Percentiles rank a stretch among this genome's conserved stretches.
Conservation (phyloP, 129 eudicot species). For the Flaveria sonorensis region DNA sequence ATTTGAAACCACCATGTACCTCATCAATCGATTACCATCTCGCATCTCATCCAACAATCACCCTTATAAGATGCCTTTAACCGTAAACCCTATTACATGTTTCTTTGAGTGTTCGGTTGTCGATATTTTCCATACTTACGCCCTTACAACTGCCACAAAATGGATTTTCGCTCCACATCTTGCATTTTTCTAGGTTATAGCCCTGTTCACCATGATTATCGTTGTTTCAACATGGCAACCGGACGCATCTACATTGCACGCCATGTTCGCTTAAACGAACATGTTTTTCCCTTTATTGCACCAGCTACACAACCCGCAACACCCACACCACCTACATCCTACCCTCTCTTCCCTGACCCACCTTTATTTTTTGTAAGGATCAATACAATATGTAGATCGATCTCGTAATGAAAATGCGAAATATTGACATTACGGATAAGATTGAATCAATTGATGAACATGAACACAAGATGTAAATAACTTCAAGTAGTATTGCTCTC, state of each 20-base stretch:
- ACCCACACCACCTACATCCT: too few species aligned
- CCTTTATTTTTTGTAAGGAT: too few species aligned
- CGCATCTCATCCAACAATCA: background rate
- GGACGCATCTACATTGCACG: background rate
- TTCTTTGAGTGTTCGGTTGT: background rate
- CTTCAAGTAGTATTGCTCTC: too few species aligned
- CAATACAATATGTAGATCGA: too few species aligned
- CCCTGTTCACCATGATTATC: background rate
- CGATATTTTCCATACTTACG: background rate
- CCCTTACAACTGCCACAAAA: background rate
- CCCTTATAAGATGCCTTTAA: background rate
- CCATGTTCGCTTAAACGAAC: background rate
- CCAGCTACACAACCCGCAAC: background rate
- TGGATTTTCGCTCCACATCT: background rate
- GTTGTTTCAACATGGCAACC: background rate
- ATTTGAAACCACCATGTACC: background rate
- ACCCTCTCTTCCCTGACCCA: too few species aligned
- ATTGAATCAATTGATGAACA: too few species aligned
- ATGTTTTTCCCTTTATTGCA: background rate
- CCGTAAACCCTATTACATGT: background rate
- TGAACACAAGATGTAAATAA: too few species aligned
- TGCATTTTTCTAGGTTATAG: background rate
- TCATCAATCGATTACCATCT: background rate
- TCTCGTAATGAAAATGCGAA: too few species aligned
- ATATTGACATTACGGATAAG: too few species aligned